Percentiles rank a stretch among this genome's conserved stretches.
These are phyloP conservation scores for Beauveria caledonica DNA, from an alignment of 2,329 filamentous ascomycete species.

Conservation along the genomic window DNA sequence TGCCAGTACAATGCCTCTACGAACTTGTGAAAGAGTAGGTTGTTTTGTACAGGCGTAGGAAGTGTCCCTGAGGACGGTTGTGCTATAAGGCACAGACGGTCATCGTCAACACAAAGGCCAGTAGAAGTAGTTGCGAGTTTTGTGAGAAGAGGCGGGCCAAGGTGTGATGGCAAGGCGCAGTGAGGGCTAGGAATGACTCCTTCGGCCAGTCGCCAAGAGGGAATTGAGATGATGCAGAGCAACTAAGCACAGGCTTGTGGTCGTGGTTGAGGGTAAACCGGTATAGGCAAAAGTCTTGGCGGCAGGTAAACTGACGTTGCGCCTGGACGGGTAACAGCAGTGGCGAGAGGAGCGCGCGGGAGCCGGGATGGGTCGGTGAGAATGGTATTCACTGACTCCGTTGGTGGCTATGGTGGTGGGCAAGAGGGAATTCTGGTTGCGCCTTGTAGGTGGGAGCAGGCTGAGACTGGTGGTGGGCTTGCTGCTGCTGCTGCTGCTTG, in stretches of 20 bases:
- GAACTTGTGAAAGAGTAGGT: background rate
- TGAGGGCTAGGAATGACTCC: background rate
- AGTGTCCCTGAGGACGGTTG: conserved; percentile 30
- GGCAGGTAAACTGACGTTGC: conserved; percentile 2
- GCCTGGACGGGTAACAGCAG: background rate
- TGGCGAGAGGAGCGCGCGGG: background rate
- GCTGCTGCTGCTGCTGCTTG: background rate
- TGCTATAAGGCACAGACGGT: conserved; percentile 28
- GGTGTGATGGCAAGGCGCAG: background rate
- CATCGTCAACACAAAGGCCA: conserved; percentile 22
- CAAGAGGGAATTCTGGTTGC: background rate
- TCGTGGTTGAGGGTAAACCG: background rate
- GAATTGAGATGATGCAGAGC: background rate
- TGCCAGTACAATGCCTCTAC: conserved; percentile 18
- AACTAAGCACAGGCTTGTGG: background rate
- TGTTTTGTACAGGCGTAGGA: background rate
- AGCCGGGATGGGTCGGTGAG: background rate
- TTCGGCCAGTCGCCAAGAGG: background rate
- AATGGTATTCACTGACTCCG: background rate
- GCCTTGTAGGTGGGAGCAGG: background rate
- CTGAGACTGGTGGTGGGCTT: background rate
- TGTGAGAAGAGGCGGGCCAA: background rate
- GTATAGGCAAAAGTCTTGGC: background rate
- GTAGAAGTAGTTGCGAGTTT: background rate
- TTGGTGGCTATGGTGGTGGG: conserved; percentile 4